These are phyloP conservation scores for Hondaea fermentalgiana DNA, from an alignment of 108 stramenopile species.

Conservation along the genomic window DNA sequence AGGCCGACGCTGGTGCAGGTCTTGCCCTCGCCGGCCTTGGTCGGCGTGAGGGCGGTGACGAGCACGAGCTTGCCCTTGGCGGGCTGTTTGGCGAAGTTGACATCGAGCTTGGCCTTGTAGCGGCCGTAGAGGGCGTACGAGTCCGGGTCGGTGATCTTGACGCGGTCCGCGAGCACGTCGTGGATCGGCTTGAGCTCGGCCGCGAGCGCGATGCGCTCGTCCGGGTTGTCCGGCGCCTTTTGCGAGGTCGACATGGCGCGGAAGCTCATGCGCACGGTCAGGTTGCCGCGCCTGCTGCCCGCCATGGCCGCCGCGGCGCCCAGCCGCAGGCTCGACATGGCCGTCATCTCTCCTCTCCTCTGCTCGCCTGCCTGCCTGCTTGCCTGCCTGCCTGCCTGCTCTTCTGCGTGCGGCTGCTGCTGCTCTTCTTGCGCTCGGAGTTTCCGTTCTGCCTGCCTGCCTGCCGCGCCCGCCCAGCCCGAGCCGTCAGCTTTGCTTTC, in stretches of 20 bases:
- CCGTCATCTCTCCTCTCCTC: no score
- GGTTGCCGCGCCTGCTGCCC: not conserved
- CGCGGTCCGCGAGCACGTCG: not conserved
- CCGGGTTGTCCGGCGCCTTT: constrained; percentile 1
- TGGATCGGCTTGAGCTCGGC: not conserved
- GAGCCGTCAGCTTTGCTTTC: no score
- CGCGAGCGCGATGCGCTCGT: not conserved
- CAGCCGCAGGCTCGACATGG: not conserved
- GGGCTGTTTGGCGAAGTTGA: not conserved
- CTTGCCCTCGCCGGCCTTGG: constrained; percentile 9
- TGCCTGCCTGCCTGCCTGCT: no score
- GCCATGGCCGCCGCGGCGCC: not conserved
- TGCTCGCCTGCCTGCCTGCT: no score
- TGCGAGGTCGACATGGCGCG: not conserved
- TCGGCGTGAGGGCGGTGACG: constrained; percentile 7
- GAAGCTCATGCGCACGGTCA: not conserved
- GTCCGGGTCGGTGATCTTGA: not conserved
- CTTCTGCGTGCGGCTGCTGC: no score
- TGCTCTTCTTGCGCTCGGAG: no score
- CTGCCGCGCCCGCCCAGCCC: no score
- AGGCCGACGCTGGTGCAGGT: constrained; percentile 17
- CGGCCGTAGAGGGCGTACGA: not conserved
- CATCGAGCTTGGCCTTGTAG: constrained; percentile 11
- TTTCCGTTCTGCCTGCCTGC: no score
- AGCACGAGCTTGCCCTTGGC: constrained; percentile 13